Percentiles rank a stretch among this genome's conserved stretches.
Evolutionary conservation across 2,329 filamentous ascomycete species (phyloP).

Genomic region (Cordyceps tenuipes): DNA sequence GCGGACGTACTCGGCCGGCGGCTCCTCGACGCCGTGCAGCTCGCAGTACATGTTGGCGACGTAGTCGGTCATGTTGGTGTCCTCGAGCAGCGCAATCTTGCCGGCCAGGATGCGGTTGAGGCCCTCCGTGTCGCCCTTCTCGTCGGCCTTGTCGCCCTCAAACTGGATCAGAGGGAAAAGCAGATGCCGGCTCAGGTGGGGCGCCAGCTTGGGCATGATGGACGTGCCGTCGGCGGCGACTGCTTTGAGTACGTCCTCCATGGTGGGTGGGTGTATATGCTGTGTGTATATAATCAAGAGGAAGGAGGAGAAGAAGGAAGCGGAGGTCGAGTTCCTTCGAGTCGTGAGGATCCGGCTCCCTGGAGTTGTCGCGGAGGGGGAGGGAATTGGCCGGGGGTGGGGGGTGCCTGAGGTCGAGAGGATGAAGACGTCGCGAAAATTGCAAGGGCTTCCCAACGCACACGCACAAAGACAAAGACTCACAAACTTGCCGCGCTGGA

Average conservation of each 20-base stretch:
- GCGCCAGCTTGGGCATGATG: constrained; percentile 81
- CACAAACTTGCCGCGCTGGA: constrained; percentile 21
- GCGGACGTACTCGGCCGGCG: constrained; percentile 77
- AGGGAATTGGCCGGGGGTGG: not conserved
- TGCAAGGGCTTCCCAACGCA: constrained; percentile 18
- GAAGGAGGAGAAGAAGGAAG: constrained; percentile 10
- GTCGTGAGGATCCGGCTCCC: not conserved
- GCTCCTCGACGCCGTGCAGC: constrained; percentile 68
- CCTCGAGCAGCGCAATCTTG: constrained; percentile 89
- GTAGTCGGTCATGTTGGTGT: constrained; percentile 99
- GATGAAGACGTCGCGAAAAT: constrained; percentile 10
- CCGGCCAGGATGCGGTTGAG: constrained; percentile 67
- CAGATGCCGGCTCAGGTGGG: constrained; percentile 88
- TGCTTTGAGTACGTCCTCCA: constrained; percentile 38
- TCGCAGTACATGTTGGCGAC: constrained; percentile 87
- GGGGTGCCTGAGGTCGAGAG: not conserved
- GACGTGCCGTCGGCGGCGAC: constrained; percentile 61
- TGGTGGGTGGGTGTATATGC: constrained; percentile 19
- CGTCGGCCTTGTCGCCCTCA: constrained; percentile 71
- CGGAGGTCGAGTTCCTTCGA: not conserved
- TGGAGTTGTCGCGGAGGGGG: not conserved
- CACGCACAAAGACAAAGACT: constrained; percentile 6
- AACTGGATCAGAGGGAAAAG: constrained; percentile 97
- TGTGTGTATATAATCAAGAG: constrained; percentile 17
- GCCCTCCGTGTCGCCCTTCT: constrained; percentile 52